phyloP scores from a whole-genome alignment of 768 basidiomycete species.

The Rhodotorula toruloides region DNA sequence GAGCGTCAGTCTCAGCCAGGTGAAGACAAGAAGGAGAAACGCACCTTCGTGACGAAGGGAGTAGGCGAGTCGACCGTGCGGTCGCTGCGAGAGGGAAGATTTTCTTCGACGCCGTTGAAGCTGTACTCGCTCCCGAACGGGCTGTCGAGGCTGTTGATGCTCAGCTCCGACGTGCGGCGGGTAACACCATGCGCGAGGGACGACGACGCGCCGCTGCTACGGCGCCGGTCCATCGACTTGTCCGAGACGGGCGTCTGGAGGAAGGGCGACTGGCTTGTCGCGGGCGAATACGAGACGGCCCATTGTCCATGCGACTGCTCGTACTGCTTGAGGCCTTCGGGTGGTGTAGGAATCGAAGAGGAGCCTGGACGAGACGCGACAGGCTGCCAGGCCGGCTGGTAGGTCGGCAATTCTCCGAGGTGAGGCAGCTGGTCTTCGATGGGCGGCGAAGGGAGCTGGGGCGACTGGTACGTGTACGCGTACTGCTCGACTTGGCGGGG shows the following conservation, averaged over 20 bases:
- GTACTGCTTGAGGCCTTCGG: not conserved
- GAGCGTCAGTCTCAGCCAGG: too few relatives aligned
- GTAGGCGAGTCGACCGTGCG: conserved; percentile 10
- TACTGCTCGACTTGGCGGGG: not conserved
- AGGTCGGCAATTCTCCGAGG: not conserved
- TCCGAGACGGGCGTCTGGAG: too few relatives aligned
- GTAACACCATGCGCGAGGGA: too few relatives aligned
- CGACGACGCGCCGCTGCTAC: not conserved
- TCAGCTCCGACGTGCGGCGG: not conserved
- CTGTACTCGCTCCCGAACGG: not conserved
- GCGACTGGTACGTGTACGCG: not conserved
- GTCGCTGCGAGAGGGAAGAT: not conserved
- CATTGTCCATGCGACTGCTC: too few relatives aligned
- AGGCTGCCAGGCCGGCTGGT: not conserved
- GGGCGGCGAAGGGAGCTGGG: not conserved
- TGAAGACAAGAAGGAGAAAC: not conserved
- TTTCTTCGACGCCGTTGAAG: not conserved
- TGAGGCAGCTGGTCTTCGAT: not conserved
- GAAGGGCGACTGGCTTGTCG: not conserved
- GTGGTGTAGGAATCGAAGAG: not conserved
- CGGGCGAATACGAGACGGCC: not conserved
- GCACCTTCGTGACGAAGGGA: conserved; percentile 27
- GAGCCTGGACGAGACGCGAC: not conserved
- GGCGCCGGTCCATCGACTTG: not conserved
- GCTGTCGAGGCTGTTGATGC: not conserved